These are phyloP conservation scores for Pholiota adiposa DNA, from an alignment of 1,284 basidiomycete genomes.

Conservation along the genomic window DNA sequence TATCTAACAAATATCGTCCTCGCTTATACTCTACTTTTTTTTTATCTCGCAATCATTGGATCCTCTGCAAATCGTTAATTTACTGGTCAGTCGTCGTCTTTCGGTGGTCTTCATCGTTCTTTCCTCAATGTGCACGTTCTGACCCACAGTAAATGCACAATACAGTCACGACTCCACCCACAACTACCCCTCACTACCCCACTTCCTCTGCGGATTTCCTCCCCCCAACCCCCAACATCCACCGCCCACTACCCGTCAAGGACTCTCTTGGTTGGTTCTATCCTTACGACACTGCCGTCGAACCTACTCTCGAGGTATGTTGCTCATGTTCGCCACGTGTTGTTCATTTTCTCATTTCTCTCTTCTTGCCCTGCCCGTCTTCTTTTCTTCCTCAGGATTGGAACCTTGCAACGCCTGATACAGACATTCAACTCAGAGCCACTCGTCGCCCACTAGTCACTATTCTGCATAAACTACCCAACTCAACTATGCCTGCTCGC, in stretches of 20 bases:
- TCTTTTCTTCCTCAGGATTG: constrained; percentile 42
- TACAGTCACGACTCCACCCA: constrained; percentile 57
- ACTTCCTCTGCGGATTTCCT: constrained; percentile 43
- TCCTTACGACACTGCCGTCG: constrained; percentile 36
- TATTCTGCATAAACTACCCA: constrained; percentile 30
- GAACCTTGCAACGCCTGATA: constrained; percentile 40
- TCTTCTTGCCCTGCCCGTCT: constrained; percentile 23
- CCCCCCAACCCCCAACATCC: constrained; percentile 42
- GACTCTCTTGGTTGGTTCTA: constrained; percentile 44
- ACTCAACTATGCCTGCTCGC: constrained; percentile 48
- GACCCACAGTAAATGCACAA: constrained; percentile 55
- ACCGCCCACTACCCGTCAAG: constrained; percentile 39
- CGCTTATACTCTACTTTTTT: constrained; percentile 38
- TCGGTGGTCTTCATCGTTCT: constrained; percentile 27
- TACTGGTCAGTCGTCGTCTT: constrained; percentile 52
- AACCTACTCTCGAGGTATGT: constrained; percentile 43
- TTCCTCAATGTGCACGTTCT: constrained; percentile 36
- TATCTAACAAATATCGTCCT: constrained; percentile 43
- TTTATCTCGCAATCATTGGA: constrained; percentile 53
- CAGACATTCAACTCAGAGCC: constrained; percentile 16
- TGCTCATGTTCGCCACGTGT: constrained; percentile 33
- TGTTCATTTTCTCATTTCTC: constrained; percentile 25
- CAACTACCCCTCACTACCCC: constrained; percentile 44
- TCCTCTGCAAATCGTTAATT: constrained; percentile 56
- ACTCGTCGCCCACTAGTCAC: constrained; percentile 18